Conservation (phyloP, 192 early-diverging fungal species). For the Radiomyces spectabilis region DNA sequence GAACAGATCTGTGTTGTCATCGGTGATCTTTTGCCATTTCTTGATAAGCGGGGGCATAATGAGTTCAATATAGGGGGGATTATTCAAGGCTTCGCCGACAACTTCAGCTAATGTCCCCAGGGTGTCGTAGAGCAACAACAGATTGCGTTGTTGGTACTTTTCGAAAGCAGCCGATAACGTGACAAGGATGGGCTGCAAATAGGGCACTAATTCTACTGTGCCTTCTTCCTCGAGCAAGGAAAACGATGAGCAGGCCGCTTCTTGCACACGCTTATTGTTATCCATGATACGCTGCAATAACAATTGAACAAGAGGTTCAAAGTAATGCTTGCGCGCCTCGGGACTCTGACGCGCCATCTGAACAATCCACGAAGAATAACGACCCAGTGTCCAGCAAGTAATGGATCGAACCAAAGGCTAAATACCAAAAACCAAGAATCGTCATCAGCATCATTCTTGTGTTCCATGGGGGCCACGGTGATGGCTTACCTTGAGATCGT, state of each 20-base stretch:
- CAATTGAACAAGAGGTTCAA: slow-evolving; percentile 78
- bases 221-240: slow-evolving; percentile 96
- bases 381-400: slow-evolving; percentile 96
- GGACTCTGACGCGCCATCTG: slow-evolving; percentile 11
- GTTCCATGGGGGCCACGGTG: too few species aligned
- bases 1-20: slow-evolving; percentile 90
- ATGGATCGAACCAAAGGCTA: slow-evolving; percentile 93
- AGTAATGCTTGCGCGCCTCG: slow-evolving; percentile 50
- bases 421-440: too few species aligned
- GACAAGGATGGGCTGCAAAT: slow-evolving; percentile 80
- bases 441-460: too few species aligned
- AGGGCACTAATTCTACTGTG: slow-evolving; percentile 70
- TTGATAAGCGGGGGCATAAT: slow-evolving; percentile 83
- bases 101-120: slow-evolving; percentile 96
- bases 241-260: slow-evolving; percentile 94
- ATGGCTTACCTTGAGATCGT: slow-evolving; percentile 60
- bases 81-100: slow-evolving; percentile 76
- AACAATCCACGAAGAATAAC: slow-evolving; percentile 51
- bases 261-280: slow-evolving; percentile 97
- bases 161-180: slow-evolving; percentile 76
- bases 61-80: slow-evolving; percentile 70
- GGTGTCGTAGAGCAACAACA: slow-evolving; percentile 94
- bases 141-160: slow-evolving; percentile 94
- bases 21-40: slow-evolving; percentile 76
- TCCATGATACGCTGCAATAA: slow-evolving; percentile 77